Conservation (phyloP, 1,139 yeast species). For the Candida mesenterica region DNA sequence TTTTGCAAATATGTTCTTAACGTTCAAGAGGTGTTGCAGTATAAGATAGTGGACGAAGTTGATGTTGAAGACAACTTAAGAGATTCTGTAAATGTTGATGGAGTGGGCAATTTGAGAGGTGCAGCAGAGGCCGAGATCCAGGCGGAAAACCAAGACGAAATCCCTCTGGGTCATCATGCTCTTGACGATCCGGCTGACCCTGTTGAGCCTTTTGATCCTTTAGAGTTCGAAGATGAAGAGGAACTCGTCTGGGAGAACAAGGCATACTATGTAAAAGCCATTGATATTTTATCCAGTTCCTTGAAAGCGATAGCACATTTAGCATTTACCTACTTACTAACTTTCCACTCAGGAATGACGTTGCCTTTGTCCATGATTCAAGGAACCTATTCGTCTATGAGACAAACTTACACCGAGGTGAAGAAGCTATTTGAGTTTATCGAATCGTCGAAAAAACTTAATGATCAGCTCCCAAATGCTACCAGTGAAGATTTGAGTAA, state of each 20-base stretch:
- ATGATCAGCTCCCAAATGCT: constrained; percentile 60
- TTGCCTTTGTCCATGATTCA: constrained; percentile 68
- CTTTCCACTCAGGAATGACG: constrained; percentile 52
- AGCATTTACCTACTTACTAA: constrained; percentile 36
- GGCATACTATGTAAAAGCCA: constrained; percentile 54
- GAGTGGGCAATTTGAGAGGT: too few relatives aligned
- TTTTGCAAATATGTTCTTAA: constrained; percentile 52
- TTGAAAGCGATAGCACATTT: constrained; percentile 38
- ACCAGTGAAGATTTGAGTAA: constrained; percentile 58
- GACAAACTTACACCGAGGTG: constrained; percentile 49
- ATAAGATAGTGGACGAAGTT: constrained; percentile 14
- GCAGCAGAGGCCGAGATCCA: too few relatives aligned
- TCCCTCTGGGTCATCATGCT: too few relatives aligned
- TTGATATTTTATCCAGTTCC: constrained; percentile 52
- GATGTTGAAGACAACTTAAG: constrained; percentile 3
- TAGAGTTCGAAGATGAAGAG: constrained; percentile 37
- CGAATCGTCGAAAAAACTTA: constrained; percentile 64
- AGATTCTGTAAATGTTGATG: too few relatives aligned
- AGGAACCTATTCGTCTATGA: constrained; percentile 59
- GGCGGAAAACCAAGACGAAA: too few relatives aligned
- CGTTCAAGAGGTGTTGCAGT: constrained; percentile 52
- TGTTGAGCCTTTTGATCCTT: too few relatives aligned
- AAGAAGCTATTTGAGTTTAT: constrained; percentile 54
- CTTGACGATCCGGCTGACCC: too few relatives aligned
- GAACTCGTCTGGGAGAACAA: constrained; percentile 74